Base-by-base conservation (phyloP, 2,329 filamentous ascomycete species). In the Aspergillus sojae region DNA sequence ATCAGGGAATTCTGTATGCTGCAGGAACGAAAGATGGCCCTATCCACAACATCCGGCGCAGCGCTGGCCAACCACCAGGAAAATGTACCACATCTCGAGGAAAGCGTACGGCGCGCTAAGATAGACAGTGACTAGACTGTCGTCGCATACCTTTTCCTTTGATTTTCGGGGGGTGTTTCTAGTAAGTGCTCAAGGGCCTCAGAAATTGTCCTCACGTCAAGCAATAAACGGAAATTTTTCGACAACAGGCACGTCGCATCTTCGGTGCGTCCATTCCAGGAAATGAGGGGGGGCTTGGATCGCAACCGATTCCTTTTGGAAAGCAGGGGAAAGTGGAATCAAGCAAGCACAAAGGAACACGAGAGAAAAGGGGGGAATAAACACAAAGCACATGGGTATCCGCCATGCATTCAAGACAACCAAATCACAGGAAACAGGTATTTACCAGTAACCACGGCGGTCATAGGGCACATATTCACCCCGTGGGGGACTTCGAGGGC, bases 371-470 rank as follows among this genome's bases (percentile, higher is more conserved):
- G 57, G 59, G 56, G 28, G n/a, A 43, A 53, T 41, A 19, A 65
- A 59, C 45, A 43, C 57, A 34, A 64, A 65, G 63, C 65, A 60
- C 58, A 65, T 59, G 67, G 70, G 70, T 72, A 71, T 72, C 62
- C 68, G 64, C 67, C 68, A 68, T 66, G 62, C 63, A 66, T 59
- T 58, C 34, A 68, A 67, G 48, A 62, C 65, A 69, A 62, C 45
- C 56, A 57, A 64, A 62, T 30, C 41, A 65, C 60, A 39, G 36
- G 59, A 60, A 41, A 60, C 34, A 61, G 55, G 43, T 68, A 66
- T 74, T 70, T 80, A 82, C 79, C 79, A 82, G 70, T 81, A 81
- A 61, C 75, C 74, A 61, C 77, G 79, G 61, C 79, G 79, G 48
- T 80, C 78, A 70, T 82, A 81, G 26, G 74, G 75, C 63, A 72